Base-by-base conservation (phyloP, 768 basidiomycete species). In the Cyclocybe cylindracea region DNA sequence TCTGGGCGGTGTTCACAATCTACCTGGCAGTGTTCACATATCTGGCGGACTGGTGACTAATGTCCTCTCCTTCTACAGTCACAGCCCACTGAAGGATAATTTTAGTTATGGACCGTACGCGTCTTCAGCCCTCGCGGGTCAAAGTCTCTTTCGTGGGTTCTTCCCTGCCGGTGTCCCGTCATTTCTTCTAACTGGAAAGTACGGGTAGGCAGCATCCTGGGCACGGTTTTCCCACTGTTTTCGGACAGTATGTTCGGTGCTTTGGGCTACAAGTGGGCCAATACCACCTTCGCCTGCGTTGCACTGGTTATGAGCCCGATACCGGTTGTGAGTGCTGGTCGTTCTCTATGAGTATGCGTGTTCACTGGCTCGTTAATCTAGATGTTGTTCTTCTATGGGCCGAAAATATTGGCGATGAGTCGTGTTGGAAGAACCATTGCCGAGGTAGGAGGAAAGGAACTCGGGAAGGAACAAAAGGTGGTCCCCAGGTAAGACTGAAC, bases 91-190 rank as follows among this genome's bases (percentile, higher is more conserved):
- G 13, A 2, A n/a, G 2, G 16, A 16, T 10, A 29, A 14, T 38
- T 10, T 5, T 54, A 66, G 78, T 56, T 78, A 79, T 44, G 75
- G 76, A 0, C 68, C 71, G 4, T 85, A 81, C 58, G 84, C 85
- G 14, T 84, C 82, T 0, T 84, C 82, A 0, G 84, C 85, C 4
- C 64, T 85, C 24, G 84, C 85, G 0, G 85, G 78, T 1, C 84
- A 85, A 63, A 82, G 77, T 57, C 68, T 85, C 44, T 73, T 74
- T 52, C 73, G 85, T 77, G 52, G 53, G 78, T 61, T 29, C 66
- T 13, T 18, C 29, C 14, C 18, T 13, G 33, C 34, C 37, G n/a
- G n/a, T n/a, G 14, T 10, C 10, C 7, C 3, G 9, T 5, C 10
- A 24, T 14, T 18, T n/a, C 16, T 16, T 16, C 7, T 13, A 37